These are phyloP conservation scores for Xenoacremonium recifei DNA, from an alignment of 2,329 filamentous ascomycete genomes.

Conservation along the genomic window DNA sequence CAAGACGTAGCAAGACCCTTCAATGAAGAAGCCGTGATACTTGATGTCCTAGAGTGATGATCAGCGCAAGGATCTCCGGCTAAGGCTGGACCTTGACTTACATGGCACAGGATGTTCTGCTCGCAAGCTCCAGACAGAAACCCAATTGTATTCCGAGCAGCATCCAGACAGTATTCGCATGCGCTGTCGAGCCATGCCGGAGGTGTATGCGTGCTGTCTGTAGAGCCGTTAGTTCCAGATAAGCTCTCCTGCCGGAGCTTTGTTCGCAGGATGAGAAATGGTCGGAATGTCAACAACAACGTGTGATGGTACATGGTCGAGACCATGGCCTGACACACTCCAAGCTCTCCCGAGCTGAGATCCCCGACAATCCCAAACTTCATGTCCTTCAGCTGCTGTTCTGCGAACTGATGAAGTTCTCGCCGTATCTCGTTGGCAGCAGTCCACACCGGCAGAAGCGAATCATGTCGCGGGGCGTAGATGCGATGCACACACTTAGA, in stretches of 20 bases:
- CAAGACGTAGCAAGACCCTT: conserved; percentile 39
- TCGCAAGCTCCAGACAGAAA: conserved; percentile 38
- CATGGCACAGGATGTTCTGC: conserved; percentile 38
- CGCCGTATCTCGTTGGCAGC: conserved; percentile 30
- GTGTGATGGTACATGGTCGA: conserved; percentile 42
- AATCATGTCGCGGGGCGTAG: conserved; percentile 39
- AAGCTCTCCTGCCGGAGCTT: conserved; percentile 34
- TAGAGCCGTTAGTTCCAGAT: conserved; percentile 3
- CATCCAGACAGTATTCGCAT: conserved; percentile 40
- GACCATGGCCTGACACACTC: conserved; percentile 39
- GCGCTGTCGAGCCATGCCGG: conserved; percentile 41
- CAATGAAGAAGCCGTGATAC: conserved; percentile 43
- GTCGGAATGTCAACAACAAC: conserved; percentile 40
- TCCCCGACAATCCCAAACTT: conserved; percentile 33
- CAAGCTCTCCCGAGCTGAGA: conserved; percentile 35
- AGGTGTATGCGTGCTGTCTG: conserved; percentile 16
- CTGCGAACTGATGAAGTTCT: conserved; percentile 28
- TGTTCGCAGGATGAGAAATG: conserved; percentile 43
- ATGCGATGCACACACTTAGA: conserved; percentile 40
- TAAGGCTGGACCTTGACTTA: conserved; percentile 24
- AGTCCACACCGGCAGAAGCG: conserved; percentile 30
- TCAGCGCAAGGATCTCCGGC: too few relatives aligned
- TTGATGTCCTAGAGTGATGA: conserved; percentile 35
- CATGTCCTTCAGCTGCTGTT: conserved; percentile 29
- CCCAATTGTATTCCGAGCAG: conserved; percentile 39